Evolutionary conservation across 345 rosid genomes (phyloP), one percentile per base, ranked within the genome.

Genomic region (Durio zibethinus): DNA sequence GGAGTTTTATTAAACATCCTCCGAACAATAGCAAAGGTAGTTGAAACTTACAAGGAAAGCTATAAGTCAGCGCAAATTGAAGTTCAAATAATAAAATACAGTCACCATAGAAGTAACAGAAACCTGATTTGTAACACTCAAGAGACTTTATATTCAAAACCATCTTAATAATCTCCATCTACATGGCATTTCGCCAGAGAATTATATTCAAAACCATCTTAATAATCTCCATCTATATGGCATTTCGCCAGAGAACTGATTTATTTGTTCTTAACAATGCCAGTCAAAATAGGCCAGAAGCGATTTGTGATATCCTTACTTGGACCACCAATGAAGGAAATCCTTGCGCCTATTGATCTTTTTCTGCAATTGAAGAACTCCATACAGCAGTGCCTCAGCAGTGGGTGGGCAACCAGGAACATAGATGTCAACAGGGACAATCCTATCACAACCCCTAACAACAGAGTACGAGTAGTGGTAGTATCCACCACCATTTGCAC

Each of bases 321-420:
- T 91, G 79, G 90, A 88, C 98, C 99, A 97, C 97, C 98, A 92
- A 40, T 90, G 86, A 73, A 89, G 90, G 91, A 96, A 91, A 84
- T 96, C 97, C 90, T 90, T 94, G 83, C 97, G 97, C 85, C 98
- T 83, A 88, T 91, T 94, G 87, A 96, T 96, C 90, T 94, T 96
- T 79, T 92, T 94, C 91, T 96, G 98, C 80, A 94, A 88, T 90
- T 96, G 99, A 79, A 96, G 93, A 80, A 94, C 52, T 36, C 98
- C 98, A 50, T 96, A 92, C 65, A 96, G 94, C 77, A 96, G 82
- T 45, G 99, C 99, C 88, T 93, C 99, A 0, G 98, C 99, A 14
- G 99, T 92, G 35, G 98, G 97, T 57, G 98, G 99, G 83, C 99
- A 96, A 56, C 99, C 99, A 0, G 97, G 99, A 77, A 96, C 98